A percentile compares a stretch with the other conserved stretches of the same genome.
Evolutionary conservation across 2,329 filamentous ascomycete species (phyloP).

Genomic region (Beauveria asiatica): DNA sequence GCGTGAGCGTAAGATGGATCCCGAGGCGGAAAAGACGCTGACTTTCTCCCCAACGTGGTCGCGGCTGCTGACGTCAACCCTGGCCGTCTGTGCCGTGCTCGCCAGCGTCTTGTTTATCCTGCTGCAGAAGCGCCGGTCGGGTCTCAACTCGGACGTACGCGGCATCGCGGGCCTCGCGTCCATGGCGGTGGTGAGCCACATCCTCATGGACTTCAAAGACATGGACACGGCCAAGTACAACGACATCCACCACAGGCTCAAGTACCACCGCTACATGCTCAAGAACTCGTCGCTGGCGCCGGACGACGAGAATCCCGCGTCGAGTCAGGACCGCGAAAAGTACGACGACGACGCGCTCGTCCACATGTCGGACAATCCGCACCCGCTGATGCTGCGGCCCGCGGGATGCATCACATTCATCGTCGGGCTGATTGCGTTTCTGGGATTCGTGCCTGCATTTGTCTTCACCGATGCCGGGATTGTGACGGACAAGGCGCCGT

Average conservation of each 20-base stretch:
- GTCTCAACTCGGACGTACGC: slow-evolving; percentile 58
- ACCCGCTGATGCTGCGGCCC: slow-evolving; percentile 59
- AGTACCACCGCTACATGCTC: slow-evolving; percentile 57
- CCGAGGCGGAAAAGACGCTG: slow-evolving; percentile 42
- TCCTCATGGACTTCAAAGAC: slow-evolving; percentile 65
- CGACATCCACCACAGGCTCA: slow-evolving; percentile 60
- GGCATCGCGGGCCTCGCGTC: slow-evolving; percentile 67
- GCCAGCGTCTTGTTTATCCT: slow-evolving; percentile 51
- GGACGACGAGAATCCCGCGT: slow-evolving; percentile 41
- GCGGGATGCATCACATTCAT: slow-evolving; percentile 54
- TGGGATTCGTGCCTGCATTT: slow-evolving; percentile 49
- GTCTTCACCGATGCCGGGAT: slow-evolving; percentile 49
- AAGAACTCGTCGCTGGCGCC: slow-evolving; percentile 64
- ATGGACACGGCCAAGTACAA: slow-evolving; percentile 59
- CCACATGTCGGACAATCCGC: slow-evolving; percentile 50
- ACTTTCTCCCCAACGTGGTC: slow-evolving; percentile 51
- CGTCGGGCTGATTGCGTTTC: slow-evolving; percentile 46
- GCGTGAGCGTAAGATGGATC: slow-evolving; percentile 31
- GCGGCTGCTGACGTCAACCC: slow-evolving; percentile 47
- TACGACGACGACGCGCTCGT: slow-evolving; percentile 23
- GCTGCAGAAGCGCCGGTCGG: slow-evolving; percentile 54
- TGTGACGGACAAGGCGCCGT: slow-evolving; percentile 54
- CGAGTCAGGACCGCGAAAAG: slow-evolving; percentile 32
- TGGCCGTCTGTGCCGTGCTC: slow-evolving; percentile 49
- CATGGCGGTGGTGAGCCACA: slow-evolving; percentile 66